Base-by-base conservation (phyloP, 306 rosid species). In the Hippophae rhamnoides region DNA sequence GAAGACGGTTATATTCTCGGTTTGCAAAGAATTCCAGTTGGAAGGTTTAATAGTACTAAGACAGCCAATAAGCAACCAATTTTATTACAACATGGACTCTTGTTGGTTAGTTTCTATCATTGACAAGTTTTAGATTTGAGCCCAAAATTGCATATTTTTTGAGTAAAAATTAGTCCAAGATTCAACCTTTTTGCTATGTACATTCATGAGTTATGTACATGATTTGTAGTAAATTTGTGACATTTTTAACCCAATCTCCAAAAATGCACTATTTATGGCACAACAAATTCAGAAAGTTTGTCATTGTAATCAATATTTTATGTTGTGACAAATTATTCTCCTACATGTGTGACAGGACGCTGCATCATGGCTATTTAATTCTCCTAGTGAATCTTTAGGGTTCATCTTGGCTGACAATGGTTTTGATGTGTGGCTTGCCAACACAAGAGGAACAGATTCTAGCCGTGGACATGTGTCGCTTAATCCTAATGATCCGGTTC, bases 341-440 rank as follows among this genome's bases (percentile, higher is more conserved):
- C 5, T 31, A 31, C 5, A 31, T 18, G 5, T 31, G 25, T 41
- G 6, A 58, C 61, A 72, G 76, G 66, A 72, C 53, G 71, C 62
- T 59, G 50, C 26, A 18, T 60, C 89, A 56, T 87, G 92, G 92
- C 57, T 82, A 2, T 66, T 76, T 47, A 56, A 79, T 49, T 77
- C 89, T 45, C 76, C 87, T n/a, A 73, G 68, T 5, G 65, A 80
- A 50, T 81, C 89, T 52, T 66, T 87, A 48, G 83, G 78, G 25
- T 87, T 71, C 55, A 79, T 87, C 27, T 74, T 82, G 70, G 93
- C 83, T 1, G 89, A 84, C 53, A 76, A 69, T 63, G 89, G 89
- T 18, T 84, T 71, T 38, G 89, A 84, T 63, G 95, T 82, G 58
- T 87, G 95, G 95, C 65, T 84, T 72, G 76, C 81, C 10, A 87